Percentiles rank a stretch among this genome's conserved stretches.
These are phyloP conservation scores for Puccinellia tenuiflora DNA, from an alignment of 176 grass and related monocot genomes.

Conservation along the genomic window DNA sequence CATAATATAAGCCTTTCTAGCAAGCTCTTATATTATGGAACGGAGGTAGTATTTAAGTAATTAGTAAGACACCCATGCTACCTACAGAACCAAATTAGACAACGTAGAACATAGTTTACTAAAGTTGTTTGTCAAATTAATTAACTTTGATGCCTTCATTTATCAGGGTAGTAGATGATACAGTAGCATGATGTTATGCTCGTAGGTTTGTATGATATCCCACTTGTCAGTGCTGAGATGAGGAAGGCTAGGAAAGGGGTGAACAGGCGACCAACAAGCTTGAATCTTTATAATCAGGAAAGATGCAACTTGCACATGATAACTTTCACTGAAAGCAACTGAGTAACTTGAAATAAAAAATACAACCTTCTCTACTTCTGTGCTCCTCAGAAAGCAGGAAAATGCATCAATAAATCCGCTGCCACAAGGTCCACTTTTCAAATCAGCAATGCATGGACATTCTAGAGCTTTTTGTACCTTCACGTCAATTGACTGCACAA, in stretches of 20 bases:
- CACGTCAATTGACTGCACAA: conserved; percentile 67
- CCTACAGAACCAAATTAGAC: background rate
- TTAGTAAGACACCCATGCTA: background rate
- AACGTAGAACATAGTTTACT: background rate
- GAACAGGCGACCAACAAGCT: background rate
- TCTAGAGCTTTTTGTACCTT: conserved; percentile 87
- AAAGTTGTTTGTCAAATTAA: background rate
- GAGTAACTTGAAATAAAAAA: conserved; percentile 12
- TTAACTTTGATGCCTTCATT: background rate
- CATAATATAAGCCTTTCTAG: too few relatives aligned
- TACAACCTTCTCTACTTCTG: conserved; percentile 74
- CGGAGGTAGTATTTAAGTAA: conserved; percentile 6
- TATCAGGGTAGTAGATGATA: background rate
- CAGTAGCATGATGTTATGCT: background rate
- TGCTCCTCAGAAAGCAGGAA: conserved; percentile 83
- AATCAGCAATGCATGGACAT: conserved; percentile 78
- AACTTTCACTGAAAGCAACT: conserved; percentile 3
- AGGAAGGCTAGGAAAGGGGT: background rate
- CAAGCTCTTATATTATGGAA: too few relatives aligned
- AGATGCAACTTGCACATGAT: background rate
- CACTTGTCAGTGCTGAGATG: background rate
- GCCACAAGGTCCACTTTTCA: conserved; percentile 93
- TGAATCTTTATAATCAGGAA: background rate
- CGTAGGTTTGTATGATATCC: background rate
- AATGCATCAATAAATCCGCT: conserved; percentile 73